Percentiles rank a stretch among this genome's conserved stretches.
These are phyloP conservation scores for Nicotiana undulata DNA, from an alignment of 257 asterid genomes.

Conservation along the genomic window DNA sequence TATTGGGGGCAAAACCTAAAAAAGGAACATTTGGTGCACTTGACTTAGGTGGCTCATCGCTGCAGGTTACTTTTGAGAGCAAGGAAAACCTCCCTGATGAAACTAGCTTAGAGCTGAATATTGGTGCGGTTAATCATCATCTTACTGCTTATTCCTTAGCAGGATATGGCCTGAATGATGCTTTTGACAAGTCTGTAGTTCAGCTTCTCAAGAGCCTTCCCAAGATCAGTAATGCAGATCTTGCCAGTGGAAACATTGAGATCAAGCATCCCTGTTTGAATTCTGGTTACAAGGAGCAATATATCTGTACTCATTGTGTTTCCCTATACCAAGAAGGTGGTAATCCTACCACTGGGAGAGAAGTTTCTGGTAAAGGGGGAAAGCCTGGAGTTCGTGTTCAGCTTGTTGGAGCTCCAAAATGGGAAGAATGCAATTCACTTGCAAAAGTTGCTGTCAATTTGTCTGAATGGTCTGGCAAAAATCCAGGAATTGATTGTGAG, in stretches of 20 bases:
- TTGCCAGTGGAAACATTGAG: conserved; percentile 44
- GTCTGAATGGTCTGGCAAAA: conserved; percentile 72
- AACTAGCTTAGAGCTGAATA: conserved; percentile 63
- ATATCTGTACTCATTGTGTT: conserved; percentile 59
- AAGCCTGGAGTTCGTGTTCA: conserved; percentile 45
- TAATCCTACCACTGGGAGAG: conserved; percentile 39
- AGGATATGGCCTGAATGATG: conserved; percentile 96
- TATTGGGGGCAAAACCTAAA: conserved; percentile 64
- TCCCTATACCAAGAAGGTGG: conserved; percentile 40
- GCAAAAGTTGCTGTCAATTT: conserved; percentile 71
- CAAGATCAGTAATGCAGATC: conserved; percentile 39
- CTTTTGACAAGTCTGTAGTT: conserved; percentile 88
- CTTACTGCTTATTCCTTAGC: conserved; percentile 83
- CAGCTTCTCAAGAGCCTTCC: conserved; percentile 61
- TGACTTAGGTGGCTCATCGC: conserved; percentile 94
- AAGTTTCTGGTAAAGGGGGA: conserved; percentile 30
- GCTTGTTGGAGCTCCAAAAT: conserved; percentile 75
- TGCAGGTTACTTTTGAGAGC: conserved; percentile 90
- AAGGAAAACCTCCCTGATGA: conserved; percentile 33
- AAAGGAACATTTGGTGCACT: conserved; percentile 89
- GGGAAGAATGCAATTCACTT: conserved; percentile 83
- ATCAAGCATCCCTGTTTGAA: conserved; percentile 92
- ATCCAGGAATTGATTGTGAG: conserved; percentile 62
- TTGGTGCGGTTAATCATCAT: conserved; percentile 75
- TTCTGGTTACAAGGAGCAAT: conserved; percentile 67